phyloP scores from a whole-genome alignment of 768 basidiomycete genomes.

The Suillus subluteus region DNA sequence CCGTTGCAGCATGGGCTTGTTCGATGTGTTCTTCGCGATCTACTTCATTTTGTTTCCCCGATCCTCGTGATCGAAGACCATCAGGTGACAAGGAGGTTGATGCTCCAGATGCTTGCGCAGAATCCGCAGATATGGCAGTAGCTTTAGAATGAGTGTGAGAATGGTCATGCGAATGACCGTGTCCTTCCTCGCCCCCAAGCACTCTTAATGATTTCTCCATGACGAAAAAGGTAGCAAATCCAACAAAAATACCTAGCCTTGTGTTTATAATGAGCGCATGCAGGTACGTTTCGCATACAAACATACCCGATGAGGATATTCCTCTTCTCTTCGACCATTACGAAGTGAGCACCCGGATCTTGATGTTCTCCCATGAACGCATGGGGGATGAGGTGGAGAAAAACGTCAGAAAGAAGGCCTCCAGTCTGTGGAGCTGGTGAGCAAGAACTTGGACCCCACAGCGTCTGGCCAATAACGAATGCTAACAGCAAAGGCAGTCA shows the following conservation, averaged over 20 bases:
- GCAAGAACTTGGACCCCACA: conserved; percentile 22
- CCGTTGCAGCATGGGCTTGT: conserved; percentile 34
- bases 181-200: conserved; percentile 62
- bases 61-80: conserved; percentile 54
- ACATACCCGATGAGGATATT: conserved; percentile 88
- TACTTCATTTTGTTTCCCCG: conserved; percentile 23
- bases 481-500: conserved; percentile 91
- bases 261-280: conserved; percentile 16
- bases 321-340: conserved; percentile 88
- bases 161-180: conserved; percentile 64
- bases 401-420: conserved; percentile 90
- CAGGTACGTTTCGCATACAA: conserved; percentile 12
- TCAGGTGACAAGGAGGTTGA: conserved; percentile 43
- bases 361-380: conserved; percentile 89
- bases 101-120: conserved; percentile 48
- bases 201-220: conserved; percentile 93
- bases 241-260: conserved; percentile 81
- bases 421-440: conserved; percentile 61
- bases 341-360: conserved; percentile 69
- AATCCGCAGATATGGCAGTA: conserved; percentile 28
- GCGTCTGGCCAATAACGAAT: conserved; percentile 13
- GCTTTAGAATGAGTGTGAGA: conserved; percentile 47
- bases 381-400: conserved; percentile 90
- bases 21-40: conserved; percentile 31
- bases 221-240: conserved; percentile 89